Evolutionary conservation across 768 basidiomycete genomes (phyloP).

Genomic region (Termitomyces sp.): DNA sequence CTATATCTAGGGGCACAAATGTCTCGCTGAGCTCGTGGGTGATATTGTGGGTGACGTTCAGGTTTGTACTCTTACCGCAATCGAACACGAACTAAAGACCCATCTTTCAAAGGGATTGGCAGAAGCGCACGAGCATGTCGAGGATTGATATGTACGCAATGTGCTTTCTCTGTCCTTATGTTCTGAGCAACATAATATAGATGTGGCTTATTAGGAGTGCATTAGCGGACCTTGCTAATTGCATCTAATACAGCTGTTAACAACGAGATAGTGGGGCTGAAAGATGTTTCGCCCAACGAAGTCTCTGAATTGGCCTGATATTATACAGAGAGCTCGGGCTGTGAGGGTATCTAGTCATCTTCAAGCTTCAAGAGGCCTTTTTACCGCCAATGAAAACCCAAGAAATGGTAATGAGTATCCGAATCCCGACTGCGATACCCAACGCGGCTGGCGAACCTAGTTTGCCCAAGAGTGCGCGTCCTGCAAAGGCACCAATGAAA

Average conservation of each 20-base stretch:
- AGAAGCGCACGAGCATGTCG: background rate
- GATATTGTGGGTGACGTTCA: background rate
- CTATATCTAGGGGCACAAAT: background rate
- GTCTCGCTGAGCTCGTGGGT: background rate
- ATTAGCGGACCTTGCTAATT: background rate
- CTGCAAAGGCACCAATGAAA: slow-evolving; percentile 73
- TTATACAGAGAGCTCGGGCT: background rate
- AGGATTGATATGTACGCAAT: background rate
- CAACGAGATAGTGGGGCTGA: too few species aligned
- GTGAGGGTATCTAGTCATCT: background rate
- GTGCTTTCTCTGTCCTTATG: background rate
- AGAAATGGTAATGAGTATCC: slow-evolving; percentile 55
- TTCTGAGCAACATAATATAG: background rate
- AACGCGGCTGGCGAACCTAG: slow-evolving; percentile 63
- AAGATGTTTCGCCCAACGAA: too few species aligned
- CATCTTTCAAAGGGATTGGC: background rate
- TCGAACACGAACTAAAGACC: background rate
- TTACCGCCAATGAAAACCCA: slow-evolving; percentile 67
- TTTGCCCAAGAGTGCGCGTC: slow-evolving; percentile 55
- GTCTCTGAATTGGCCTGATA: too few species aligned
- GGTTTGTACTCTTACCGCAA: background rate
- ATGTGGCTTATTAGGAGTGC: background rate
- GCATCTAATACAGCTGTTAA: background rate
- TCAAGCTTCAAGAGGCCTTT: background rate
- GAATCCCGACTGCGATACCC: slow-evolving; percentile 60